A percentile compares a stretch with the other conserved stretches of the same genome.
Evolutionary conservation across 495 filamentous ascomycete genomes (phyloP).

Genomic region (Lasiosphaeria ovina): DNA sequence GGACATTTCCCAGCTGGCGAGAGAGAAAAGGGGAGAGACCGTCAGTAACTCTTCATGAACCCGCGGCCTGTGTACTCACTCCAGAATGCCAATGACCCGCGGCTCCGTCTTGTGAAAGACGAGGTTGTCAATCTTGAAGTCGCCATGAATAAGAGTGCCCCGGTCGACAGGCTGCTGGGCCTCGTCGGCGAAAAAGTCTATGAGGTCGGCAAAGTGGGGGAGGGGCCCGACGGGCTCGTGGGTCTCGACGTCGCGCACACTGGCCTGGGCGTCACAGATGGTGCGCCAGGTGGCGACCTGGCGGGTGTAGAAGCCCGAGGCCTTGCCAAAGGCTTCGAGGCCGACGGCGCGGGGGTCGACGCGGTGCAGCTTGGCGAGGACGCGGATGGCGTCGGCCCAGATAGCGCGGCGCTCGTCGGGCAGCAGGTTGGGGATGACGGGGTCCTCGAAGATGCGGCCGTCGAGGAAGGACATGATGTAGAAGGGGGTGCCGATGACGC

Average conservation of each 20-base stretch:
- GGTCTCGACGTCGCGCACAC: constrained; percentile 71
- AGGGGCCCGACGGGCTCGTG: constrained; percentile 73
- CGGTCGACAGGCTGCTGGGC: constrained; percentile 72
- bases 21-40: neutral
- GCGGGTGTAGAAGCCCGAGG: constrained; percentile 76
- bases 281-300: constrained; percentile 79
- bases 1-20: constrained; percentile 83
- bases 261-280: constrained; percentile 75
- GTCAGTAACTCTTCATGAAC: neutral
- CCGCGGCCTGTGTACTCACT: constrained; percentile 48
- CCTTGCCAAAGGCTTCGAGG: constrained; percentile 69
- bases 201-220: constrained; percentile 76
- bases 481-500: constrained; percentile 83
- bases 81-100: constrained; percentile 85
- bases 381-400: constrained; percentile 83
- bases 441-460: constrained; percentile 88
- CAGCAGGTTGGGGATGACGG: constrained; percentile 71
- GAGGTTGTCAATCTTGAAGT: constrained; percentile 98
- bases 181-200: constrained; percentile 70
- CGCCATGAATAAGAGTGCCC: constrained; percentile 81
- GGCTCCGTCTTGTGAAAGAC: constrained; percentile 90
- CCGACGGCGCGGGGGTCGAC: constrained; percentile 65
- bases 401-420: constrained; percentile 68
- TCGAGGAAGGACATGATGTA: constrained; percentile 96
- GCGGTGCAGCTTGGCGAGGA: constrained; percentile 81